Evolutionary conservation across 1,284 basidiomycete genomes (phyloP).

Genomic region (Boletus sp.): DNA sequence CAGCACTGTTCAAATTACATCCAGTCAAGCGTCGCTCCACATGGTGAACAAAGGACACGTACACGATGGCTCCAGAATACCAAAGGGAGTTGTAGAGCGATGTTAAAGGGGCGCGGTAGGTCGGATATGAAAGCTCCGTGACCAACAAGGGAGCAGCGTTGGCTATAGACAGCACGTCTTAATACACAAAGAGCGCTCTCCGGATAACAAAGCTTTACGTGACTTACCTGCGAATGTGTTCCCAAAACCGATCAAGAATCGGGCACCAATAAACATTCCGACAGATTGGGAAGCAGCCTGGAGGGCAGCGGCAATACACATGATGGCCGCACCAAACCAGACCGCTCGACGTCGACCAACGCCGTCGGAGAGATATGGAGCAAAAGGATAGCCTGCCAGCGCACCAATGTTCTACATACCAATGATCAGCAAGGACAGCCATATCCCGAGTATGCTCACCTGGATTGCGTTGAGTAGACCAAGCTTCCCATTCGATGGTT

Average conservation of each 20-base stretch:
- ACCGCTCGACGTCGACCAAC: conserved; percentile 66
- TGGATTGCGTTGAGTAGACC: conserved; percentile 81
- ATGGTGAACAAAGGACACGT: conserved; percentile 26
- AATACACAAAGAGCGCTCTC: too few species aligned
- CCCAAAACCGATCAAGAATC: conserved; percentile 83
- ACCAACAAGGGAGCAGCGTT: conserved; percentile 76
- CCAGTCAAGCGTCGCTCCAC: neutral
- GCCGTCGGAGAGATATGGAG: conserved; percentile 72
- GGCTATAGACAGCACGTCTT: conserved; percentile 43
- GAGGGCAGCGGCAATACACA: conserved; percentile 66
- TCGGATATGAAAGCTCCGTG: conserved; percentile 77
- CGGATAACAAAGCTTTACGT: neutral
- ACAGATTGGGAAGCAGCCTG: conserved; percentile 75
- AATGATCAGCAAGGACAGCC: conserved; percentile 6
- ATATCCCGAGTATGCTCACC: conserved; percentile 39
- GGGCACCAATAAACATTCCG: conserved; percentile 81
- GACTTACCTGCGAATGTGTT: conserved; percentile 66
- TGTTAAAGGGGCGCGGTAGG: conserved; percentile 73
- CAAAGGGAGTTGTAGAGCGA: conserved; percentile 79
- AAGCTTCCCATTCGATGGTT: conserved; percentile 57
- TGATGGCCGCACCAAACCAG: conserved; percentile 65
- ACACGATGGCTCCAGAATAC: conserved; percentile 78
- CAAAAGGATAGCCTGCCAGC: conserved; percentile 69
- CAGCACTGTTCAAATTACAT: conserved; percentile 46
- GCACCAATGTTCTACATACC: conserved; percentile 62